Evolutionary conservation across 2,329 filamentous ascomycete species (phyloP).

Genomic region (Alternaria sp.): DNA sequence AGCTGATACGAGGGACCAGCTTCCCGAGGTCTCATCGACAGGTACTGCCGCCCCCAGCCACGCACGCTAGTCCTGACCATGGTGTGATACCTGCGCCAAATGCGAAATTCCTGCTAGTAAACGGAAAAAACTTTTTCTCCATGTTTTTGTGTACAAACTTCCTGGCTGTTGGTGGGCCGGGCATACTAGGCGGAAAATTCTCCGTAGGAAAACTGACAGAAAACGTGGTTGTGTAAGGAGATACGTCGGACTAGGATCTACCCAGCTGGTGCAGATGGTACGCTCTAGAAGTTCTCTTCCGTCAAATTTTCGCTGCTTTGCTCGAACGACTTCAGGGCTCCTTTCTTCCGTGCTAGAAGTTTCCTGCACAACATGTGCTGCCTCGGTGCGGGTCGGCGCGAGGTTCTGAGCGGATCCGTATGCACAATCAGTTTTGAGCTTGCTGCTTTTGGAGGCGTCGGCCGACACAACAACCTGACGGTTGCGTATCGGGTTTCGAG

Average conservation of each 20-base stretch:
- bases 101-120: neutral
- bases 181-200: constrained; percentile 11
- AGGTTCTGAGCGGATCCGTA: constrained; percentile 5
- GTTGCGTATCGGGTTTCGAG: neutral
- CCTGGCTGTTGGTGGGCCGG: constrained; percentile 1
- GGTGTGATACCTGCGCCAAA: neutral
- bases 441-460: constrained; percentile 1
- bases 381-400: constrained; percentile 7
- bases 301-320: constrained; percentile 2
- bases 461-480: neutral
- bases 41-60: too few relatives aligned
- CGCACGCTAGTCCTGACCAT: neutral
- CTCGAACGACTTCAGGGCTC: constrained; percentile 3
- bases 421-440: neutral
- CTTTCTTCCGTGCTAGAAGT: constrained; percentile 8
- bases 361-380: constrained; percentile 10
- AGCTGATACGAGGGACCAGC: neutral
- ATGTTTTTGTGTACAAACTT: neutral
- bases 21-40: neutral
- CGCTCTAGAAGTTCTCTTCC: neutral
- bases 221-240: neutral
- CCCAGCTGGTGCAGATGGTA: neutral
- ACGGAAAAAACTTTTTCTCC: neutral
- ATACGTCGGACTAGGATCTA: neutral
- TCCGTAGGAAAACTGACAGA: constrained; percentile 1